Evolutionary conservation across 2,329 filamentous ascomycete species (phyloP).

Genomic region (Venturia effusa): DNA sequence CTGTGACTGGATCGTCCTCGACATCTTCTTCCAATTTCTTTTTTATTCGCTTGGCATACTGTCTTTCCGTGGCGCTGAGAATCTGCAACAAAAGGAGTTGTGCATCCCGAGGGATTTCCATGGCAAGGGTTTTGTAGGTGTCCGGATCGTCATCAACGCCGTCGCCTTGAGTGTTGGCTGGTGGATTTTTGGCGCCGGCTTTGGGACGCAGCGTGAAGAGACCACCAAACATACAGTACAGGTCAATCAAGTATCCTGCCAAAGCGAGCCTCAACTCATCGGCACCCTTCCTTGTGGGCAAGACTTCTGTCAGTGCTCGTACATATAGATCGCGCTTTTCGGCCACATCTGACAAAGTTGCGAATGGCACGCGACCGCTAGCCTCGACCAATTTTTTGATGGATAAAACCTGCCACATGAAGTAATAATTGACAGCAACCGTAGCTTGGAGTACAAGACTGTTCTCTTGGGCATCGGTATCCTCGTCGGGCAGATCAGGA

Average conservation of each 20-base stretch:
- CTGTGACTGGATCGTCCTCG: constrained; percentile 61
- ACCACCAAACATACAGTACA: constrained; percentile 69
- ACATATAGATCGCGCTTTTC: constrained; percentile 42
- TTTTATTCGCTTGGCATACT: constrained; percentile 60
- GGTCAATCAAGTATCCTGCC: constrained; percentile 67
- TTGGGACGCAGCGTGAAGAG: constrained; percentile 42
- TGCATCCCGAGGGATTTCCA: constrained; percentile 54
- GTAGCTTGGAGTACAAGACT: constrained; percentile 67
- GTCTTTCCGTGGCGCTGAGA: constrained; percentile 65
- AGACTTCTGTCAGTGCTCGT: constrained; percentile 36
- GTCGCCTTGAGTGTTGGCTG: constrained; percentile 18
- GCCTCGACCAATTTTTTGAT: constrained; percentile 3
- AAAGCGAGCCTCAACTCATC: constrained; percentile 71
- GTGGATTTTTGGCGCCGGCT: constrained; percentile 20
- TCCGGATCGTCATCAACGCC: constrained; percentile 27
- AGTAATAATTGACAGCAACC: constrained; percentile 72
- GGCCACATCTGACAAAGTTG: constrained; percentile 47
- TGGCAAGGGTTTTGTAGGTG: constrained; percentile 52
- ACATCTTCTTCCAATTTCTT: constrained; percentile 47
- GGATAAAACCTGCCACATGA: constrained; percentile 77
- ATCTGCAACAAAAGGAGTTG: constrained; percentile 61
- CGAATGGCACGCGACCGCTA: constrained; percentile 35
- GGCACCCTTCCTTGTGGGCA: constrained; percentile 46
- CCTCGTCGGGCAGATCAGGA: constrained; percentile 35
- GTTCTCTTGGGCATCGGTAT: constrained; percentile 67